Conservation (phyloP, 352 stramenopile genomes). For the Phytophthora citrophthora region DNA sequence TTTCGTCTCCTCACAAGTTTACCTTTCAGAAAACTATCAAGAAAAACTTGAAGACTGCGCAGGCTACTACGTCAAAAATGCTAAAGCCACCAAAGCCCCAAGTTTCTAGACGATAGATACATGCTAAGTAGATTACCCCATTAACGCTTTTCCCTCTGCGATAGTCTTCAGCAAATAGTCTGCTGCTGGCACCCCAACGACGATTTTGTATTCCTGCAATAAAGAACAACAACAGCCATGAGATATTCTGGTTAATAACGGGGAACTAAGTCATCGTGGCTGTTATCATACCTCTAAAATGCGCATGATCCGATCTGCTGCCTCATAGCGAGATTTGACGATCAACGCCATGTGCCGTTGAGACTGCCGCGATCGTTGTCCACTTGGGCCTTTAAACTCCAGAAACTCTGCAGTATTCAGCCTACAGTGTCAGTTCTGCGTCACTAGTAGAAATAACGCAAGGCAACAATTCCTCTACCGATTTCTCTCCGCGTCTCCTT, state of each 20-base stretch:
- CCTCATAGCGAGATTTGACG: conserved; percentile 65
- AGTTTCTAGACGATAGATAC: background rate
- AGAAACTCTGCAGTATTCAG: conserved; percentile 28
- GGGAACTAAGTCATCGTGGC: background rate
- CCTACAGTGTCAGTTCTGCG: conserved; percentile 2
- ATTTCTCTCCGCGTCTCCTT: conserved; percentile 67
- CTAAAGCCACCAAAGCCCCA: conserved; percentile 14
- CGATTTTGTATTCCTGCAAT: conserved; percentile 53
- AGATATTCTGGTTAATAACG: background rate
- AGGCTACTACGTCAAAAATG: conserved; percentile 9
- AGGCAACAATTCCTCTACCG: conserved; percentile 29
- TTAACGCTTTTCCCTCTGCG: conserved; percentile 33
- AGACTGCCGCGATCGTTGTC: conserved; percentile 42
- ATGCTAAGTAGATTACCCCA: background rate
- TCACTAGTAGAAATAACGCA: background rate
- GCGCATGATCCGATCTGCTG: conserved; percentile 76
- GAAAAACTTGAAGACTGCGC: conserved; percentile 19
- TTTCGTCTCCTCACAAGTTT: background rate
- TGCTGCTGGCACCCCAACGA: conserved; percentile 41
- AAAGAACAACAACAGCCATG: background rate
- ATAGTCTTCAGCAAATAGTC: conserved; percentile 47
- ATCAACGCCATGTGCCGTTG: conserved; percentile 44
- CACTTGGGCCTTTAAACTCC: conserved; percentile 22
- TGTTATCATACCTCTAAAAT: conserved; percentile 67
- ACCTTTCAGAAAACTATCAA: conserved; percentile 19